Evolutionary conservation across 1,284 basidiomycete genomes (phyloP).

Genomic region (Pseudozyma thailandica): DNA sequence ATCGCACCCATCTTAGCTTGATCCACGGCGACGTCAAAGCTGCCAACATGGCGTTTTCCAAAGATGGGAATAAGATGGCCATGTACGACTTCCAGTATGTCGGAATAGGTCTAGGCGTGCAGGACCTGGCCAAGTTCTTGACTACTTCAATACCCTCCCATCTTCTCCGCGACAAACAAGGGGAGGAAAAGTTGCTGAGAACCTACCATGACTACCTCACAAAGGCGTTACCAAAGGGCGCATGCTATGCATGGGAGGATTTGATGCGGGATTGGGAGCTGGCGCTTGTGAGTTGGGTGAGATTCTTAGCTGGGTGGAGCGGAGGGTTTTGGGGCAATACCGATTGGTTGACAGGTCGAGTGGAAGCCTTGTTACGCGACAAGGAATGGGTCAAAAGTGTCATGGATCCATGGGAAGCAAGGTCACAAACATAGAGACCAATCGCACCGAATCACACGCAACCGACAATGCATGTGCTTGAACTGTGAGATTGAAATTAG

Average conservation of each 20-base stretch:
- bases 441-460: neutral
- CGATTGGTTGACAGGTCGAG: slow-evolving; percentile 37
- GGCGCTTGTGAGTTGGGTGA: slow-evolving; percentile 45
- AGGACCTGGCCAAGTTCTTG: slow-evolving; percentile 52
- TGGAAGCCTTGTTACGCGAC: slow-evolving; percentile 29
- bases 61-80: slow-evolving; percentile 13
- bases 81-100: slow-evolving; percentile 60
- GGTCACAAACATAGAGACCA: neutral
- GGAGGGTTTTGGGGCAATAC: slow-evolving; percentile 53
- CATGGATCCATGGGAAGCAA: slow-evolving; percentile 3
- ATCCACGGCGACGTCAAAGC: slow-evolving; percentile 56
- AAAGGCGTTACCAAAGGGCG: slow-evolving; percentile 5
- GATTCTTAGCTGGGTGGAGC: slow-evolving; percentile 52
- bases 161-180: neutral
- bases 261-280: slow-evolving; percentile 41
- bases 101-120: slow-evolving; percentile 40
- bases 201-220: slow-evolving; percentile 22
- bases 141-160: slow-evolving; percentile 27
- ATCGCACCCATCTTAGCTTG: slow-evolving; percentile 17
- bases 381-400: slow-evolving; percentile 20
- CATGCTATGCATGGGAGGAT: slow-evolving; percentile 21
- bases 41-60: slow-evolving; percentile 51
- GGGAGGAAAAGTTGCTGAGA: slow-evolving; percentile 22
- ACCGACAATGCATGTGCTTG: neutral
- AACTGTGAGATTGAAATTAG: neutral